Conservation (phyloP, 371 early-diverging fungal species). For the Haplosporangium sp. region DNA sequence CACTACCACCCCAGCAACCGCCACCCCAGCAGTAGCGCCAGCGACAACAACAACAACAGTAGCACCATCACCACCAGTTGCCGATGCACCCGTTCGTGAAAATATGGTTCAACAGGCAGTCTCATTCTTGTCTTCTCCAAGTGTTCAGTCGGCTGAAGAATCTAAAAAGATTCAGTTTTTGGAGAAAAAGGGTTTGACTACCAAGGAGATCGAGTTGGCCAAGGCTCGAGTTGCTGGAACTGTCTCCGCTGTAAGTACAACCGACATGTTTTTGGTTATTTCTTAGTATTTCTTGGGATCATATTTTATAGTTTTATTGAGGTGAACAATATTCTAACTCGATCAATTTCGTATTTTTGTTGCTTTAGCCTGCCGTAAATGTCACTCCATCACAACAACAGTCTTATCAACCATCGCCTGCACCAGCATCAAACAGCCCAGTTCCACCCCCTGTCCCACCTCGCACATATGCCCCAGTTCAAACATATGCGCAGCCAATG, state of each 20-base stretch:
- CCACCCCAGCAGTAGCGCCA: slow-evolving; percentile 6
- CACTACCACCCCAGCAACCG: neutral
- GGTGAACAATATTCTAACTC: too few relatives aligned
- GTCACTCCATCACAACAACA: slow-evolving; percentile 13
- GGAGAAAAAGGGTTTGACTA: slow-evolving; percentile 69
- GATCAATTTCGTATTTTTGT: neutral
- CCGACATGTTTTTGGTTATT: neutral
- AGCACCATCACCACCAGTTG: slow-evolving; percentile 9
- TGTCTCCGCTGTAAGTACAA: slow-evolving; percentile 17
- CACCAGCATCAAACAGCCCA: slow-evolving; percentile 12
- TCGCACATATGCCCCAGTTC: slow-evolving; percentile 45
- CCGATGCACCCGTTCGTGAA: slow-evolving; percentile 59
- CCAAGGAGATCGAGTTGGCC: slow-evolving; percentile 71
- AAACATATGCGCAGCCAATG: slow-evolving; percentile 24
- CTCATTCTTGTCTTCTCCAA: slow-evolving; percentile 68
- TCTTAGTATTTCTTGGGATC: neutral
- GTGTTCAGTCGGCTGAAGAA: slow-evolving; percentile 66
- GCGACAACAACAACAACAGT: neutral
- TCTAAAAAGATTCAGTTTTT: slow-evolving; percentile 72
- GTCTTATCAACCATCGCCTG: slow-evolving; percentile 3
- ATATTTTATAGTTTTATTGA: too few relatives aligned
- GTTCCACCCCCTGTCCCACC: slow-evolving; percentile 57
- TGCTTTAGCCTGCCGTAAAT: slow-evolving; percentile 8
- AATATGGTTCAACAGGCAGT: slow-evolving; percentile 69
- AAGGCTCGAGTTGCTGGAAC: slow-evolving; percentile 42